These are phyloP conservation scores for Bipolaris oryzae DNA, from an alignment of 2,329 filamentous ascomycete species.

Conservation along the genomic window DNA sequence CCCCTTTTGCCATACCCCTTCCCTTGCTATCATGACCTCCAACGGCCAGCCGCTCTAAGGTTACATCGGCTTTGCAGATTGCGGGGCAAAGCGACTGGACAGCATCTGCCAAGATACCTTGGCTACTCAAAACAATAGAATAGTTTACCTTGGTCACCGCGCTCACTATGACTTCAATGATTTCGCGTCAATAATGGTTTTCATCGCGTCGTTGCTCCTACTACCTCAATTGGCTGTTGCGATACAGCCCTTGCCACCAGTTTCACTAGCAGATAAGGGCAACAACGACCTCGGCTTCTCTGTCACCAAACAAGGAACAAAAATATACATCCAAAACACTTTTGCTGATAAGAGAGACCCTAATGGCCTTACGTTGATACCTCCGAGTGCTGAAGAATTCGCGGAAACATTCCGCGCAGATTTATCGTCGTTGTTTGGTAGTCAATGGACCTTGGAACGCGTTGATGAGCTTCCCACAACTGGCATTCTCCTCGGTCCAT, in stretches of 20 bases:
- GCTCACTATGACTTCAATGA: neutral
- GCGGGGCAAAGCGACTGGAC: conserved; percentile 11
- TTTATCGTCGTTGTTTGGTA: conserved; percentile 50
- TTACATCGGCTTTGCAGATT: conserved; percentile 18
- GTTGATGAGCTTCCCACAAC: conserved; percentile 46
- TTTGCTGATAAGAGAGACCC: conserved; percentile 52
- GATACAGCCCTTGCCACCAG: conserved; percentile 50
- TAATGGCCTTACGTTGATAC: conserved; percentile 58
- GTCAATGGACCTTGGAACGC: conserved; percentile 51
- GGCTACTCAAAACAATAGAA: conserved; percentile 1
- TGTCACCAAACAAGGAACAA: conserved; percentile 27
- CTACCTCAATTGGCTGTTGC: conserved; percentile 18
- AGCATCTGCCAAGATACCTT: conserved; percentile 9
- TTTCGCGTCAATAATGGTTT: neutral
- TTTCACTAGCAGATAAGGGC: conserved; percentile 31
- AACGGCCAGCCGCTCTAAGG: conserved; percentile 1
- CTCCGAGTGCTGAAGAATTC: conserved; percentile 58
- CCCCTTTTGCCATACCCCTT: neutral
- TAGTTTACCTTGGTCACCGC: neutral
- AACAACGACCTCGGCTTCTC: conserved; percentile 29
- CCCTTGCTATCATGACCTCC: neutral
- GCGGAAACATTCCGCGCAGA: conserved; percentile 56
- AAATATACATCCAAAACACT: conserved; percentile 51
- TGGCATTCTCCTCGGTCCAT: conserved; percentile 54
- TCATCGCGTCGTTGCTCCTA: neutral